These are phyloP conservation scores for Acacia pycnantha DNA, from an alignment of 331 rosid species.

Conservation along the genomic window DNA sequence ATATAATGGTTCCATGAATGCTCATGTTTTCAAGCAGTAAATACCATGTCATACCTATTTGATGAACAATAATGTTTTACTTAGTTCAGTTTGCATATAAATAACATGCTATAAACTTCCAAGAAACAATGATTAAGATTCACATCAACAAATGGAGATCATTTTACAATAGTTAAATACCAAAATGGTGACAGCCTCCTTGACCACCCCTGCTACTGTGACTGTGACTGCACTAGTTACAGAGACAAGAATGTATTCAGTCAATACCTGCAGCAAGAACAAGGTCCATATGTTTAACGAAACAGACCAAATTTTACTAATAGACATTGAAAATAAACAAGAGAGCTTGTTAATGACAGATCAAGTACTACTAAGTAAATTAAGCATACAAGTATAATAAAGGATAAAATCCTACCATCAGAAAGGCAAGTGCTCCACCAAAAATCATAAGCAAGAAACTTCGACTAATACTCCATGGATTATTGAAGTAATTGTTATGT, in stretches of 20 bases:
- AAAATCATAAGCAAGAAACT: slow-evolving; percentile 88
- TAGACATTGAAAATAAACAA: neutral
- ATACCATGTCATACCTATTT: neutral
- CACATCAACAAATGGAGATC: neutral
- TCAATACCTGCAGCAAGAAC: slow-evolving; percentile 64
- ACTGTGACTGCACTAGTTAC: slow-evolving; percentile 97
- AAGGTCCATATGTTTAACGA: slow-evolving; percentile 19
- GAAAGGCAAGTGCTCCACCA: slow-evolving; percentile 93
- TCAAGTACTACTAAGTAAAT: slow-evolving; percentile 10
- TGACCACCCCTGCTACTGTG: too few relatives aligned
- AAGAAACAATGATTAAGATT: neutral
- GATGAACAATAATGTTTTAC: neutral
- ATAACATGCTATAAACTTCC: slow-evolving; percentile 2
- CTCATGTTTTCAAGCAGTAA: neutral
- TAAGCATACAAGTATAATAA: neutral
- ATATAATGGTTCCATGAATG: neutral
- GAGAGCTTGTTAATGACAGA: neutral
- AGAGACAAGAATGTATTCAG: slow-evolving; percentile 87
- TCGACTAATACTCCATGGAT: slow-evolving; percentile 63
- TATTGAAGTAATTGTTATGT: slow-evolving; percentile 69
- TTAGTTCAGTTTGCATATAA: neutral
- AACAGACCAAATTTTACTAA: neutral
- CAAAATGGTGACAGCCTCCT: slow-evolving; percentile 29
- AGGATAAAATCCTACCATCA: slow-evolving; percentile 55
- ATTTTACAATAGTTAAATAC: slow-evolving; percentile 32